Conservation (phyloP, 768 basidiomycete genomes). For the Mycena latifolia region DNA sequence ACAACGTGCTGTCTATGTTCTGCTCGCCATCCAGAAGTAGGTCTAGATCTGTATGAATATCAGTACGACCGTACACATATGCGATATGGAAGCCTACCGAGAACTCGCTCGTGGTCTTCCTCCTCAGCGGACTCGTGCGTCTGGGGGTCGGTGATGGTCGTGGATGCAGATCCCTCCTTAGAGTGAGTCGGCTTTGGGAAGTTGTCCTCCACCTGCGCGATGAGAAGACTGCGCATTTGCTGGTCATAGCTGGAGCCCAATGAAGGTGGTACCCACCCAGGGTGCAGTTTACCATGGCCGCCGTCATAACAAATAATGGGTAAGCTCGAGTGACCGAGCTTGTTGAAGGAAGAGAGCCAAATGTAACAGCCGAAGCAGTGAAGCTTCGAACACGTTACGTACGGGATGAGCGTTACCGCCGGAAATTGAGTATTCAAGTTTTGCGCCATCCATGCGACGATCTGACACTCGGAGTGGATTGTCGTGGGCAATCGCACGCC, state of each 20-base stretch:
- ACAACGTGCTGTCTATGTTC: constrained; percentile 24
- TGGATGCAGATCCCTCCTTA: too few species aligned
- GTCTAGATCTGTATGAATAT: constrained; percentile 4
- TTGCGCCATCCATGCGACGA: too few species aligned
- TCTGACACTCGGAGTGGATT: too few species aligned
- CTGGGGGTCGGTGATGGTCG: too few species aligned
- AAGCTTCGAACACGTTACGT: too few species aligned
- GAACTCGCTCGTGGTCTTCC: not conserved
- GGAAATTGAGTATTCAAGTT: too few species aligned
- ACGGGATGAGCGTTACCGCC: too few species aligned
- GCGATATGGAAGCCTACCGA: constrained; percentile 1
- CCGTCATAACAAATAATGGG: too few species aligned
- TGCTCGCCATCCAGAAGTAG: not conserved
- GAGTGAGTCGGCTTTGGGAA: constrained; percentile 7
- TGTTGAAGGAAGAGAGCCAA: too few species aligned
- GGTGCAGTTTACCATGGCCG: constrained; percentile 8
- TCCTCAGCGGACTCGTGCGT: not conserved
- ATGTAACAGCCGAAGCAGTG: too few species aligned
- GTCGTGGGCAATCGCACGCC: constrained; percentile 5
- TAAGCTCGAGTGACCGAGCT: too few species aligned
- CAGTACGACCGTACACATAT: not conserved
- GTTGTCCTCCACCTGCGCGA: not conserved
- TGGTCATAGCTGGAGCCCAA: constrained; percentile 3
- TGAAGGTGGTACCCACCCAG: constrained; percentile 12
- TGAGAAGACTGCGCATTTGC: not conserved